Evolutionary conservation across 75 land plant genomes (phyloP), one percentile per base, ranked within the genome.

Genomic region (Cupressus sempervirens): DNA sequence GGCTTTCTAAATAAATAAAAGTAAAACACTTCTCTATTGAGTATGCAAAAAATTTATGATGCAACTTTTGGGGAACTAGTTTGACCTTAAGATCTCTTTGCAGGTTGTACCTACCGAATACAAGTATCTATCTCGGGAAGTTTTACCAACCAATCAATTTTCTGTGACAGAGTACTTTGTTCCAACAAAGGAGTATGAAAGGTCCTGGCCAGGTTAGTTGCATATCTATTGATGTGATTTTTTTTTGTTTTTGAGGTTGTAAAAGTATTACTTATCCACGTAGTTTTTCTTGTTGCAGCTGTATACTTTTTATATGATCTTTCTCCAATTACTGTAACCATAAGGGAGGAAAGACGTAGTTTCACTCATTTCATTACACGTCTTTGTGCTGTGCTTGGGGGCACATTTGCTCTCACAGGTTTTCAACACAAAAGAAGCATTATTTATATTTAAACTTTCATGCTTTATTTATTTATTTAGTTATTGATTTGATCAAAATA

Each of bases 51-150:
- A 41, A 2, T 40, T 16, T 26, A 20, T 40, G 80, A 43, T 41
- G 2, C 20, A 23, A 26, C 29, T 6, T 79, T 79, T 43, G 29
- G 52, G 45, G 29, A 45, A 38, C 7, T 40, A 40, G 45, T 79
- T 40, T 79, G 81, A 79, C 29, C 83, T 83, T 23, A 11, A 68
- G 11, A 83, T 15, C 15, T 76, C 82, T 53, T 38, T 92, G 84
- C 85, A 98, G 99, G 93, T 98, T 91, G 99, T 98, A 36, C 99
- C 99, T 0, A 98, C 99, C 30, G 99, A 96, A 80, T 98, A 98
- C 77, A 92, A 87, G 86, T 97, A 95, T 88, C 85, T 96, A 18
- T 92, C 91, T 2, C 96, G 96, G 83, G 92, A 88, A n/a, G 87
- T 93, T 58, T 82, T 98, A 86, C 94, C 97, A 38, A 98, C 99